Evolutionary conservation across 495 filamentous ascomycete species (phyloP).

Genomic region (Hyaloscypha hepaticicola): DNA sequence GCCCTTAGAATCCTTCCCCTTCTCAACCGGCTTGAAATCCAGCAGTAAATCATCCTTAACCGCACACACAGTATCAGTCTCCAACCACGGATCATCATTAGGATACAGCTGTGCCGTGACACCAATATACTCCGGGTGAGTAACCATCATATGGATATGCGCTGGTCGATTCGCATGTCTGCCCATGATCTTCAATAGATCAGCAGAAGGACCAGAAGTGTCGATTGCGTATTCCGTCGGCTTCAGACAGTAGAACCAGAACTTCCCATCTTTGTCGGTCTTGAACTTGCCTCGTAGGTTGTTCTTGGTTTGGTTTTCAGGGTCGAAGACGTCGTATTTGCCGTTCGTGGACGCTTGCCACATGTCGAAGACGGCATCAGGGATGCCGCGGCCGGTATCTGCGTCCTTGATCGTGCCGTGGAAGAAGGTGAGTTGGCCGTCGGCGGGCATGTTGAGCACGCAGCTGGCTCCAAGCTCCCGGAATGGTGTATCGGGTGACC

Average conservation of each 20-base stretch:
- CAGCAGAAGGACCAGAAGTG: slow-evolving; percentile 68
- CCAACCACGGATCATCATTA: slow-evolving; percentile 57
- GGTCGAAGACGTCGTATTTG: slow-evolving; percentile 86
- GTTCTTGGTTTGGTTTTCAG: slow-evolving; percentile 70
- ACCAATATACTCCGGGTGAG: slow-evolving; percentile 50
- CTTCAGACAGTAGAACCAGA: slow-evolving; percentile 78
- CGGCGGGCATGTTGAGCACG: slow-evolving; percentile 62
- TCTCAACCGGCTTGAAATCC: slow-evolving; percentile 55
- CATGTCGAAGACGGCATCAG: slow-evolving; percentile 76
- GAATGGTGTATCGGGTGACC: slow-evolving; percentile 81
- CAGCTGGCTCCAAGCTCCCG: slow-evolving; percentile 68
- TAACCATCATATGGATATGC: slow-evolving; percentile 82
- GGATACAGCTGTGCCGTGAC: slow-evolving; percentile 65
- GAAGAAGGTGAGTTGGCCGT: slow-evolving; percentile 65
- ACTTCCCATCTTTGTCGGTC: slow-evolving; percentile 71
- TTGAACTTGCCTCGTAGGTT: slow-evolving; percentile 84
- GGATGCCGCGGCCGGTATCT: slow-evolving; percentile 65
- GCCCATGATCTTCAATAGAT: slow-evolving; percentile 68
- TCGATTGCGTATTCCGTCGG: slow-evolving; percentile 79
- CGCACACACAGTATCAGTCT: slow-evolving; percentile 63
- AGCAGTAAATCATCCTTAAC: slow-evolving; percentile 66
- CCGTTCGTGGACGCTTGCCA: slow-evolving; percentile 84
- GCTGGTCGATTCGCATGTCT: slow-evolving; percentile 80
- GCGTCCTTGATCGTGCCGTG: slow-evolving; percentile 63
- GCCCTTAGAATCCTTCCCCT: slow-evolving; percentile 57